Base-by-base conservation (phyloP, 2,329 filamentous ascomycete genomes). In the Macroventuria anomochaeta region DNA sequence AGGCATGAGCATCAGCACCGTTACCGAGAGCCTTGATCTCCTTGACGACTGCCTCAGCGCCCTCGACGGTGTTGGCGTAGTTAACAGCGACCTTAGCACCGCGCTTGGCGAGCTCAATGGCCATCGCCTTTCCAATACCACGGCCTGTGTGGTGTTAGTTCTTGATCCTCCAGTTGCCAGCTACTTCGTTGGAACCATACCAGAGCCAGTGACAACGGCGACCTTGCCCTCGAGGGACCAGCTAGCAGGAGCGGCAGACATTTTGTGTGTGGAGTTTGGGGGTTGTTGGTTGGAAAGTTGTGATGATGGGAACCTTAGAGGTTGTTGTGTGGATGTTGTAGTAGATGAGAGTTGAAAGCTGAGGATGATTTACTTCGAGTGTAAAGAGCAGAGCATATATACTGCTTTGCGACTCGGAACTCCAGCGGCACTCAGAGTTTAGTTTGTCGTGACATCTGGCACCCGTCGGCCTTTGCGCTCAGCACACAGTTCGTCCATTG, bases 1-100 rank as follows among this genome's bases (percentile, higher is more conserved):
- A 78, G 57, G 86, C 81, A 12, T 83, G 80, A 32, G 87, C 85
- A 58, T 88, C 84, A 43, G 82, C 81, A 48, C 87, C 87, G 51
- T 79, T 74, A 64, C 81, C 80, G 53, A 81, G 69, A 61, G 80
- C 80, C 79, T 88, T 84, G 79, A 91, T 89, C 70, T 82, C 76
- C 46, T 82, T 75, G 55, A 90, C 87, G 52, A 89, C 81, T 67
- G 85, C 81, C 60, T 89, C 82, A 47, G 88, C 88, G 17, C 86
- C 82, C 44, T 83, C 80, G 54, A 80, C 75, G 69, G 83, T 85
- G 78, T 88, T 87, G 73, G 86, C 84, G 75, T 87, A 87, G 81
- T 87, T 87, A 71, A 88, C 82, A 55, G 85, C 81, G 46, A 88
- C 84, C 73, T 85, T 85, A 64, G 86, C 86, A 46, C 86, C 86